phyloP scores from a whole-genome alignment of 768 basidiomycete genomes.

The Coprinopsis strossmayeri region DNA sequence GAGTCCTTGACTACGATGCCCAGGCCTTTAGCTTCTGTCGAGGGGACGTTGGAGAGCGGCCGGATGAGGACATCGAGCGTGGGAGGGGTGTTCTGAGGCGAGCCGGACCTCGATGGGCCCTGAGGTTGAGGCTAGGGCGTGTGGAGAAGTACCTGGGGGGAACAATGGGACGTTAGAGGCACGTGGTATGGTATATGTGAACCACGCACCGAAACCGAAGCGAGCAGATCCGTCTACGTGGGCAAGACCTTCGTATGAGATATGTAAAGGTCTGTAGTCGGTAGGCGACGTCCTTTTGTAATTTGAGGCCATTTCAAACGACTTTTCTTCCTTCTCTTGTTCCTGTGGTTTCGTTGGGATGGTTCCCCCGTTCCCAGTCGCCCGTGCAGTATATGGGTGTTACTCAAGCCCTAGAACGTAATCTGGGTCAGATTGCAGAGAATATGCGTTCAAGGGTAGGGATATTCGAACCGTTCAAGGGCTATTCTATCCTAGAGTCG shows the following conservation, averaged over 20 bases:
- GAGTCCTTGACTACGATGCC: slow-evolving; percentile 47
- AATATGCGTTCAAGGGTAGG: too few species aligned
- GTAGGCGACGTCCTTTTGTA: neutral
- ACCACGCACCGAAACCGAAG: slow-evolving; percentile 52
- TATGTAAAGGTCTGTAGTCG: slow-evolving; percentile 19
- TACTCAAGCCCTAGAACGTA: too few species aligned
- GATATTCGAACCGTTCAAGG: neutral
- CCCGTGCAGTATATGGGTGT: too few species aligned
- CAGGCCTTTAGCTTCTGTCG: slow-evolving; percentile 60
- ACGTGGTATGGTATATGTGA: neutral
- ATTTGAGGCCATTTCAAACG: neutral
- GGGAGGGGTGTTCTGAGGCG: slow-evolving; percentile 61
- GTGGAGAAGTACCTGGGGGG: slow-evolving; percentile 16
- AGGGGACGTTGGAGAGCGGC: slow-evolving; percentile 63
- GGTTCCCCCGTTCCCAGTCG: too few species aligned
- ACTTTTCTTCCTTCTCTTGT: too few species aligned
- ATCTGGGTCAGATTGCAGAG: too few species aligned
- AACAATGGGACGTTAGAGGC: slow-evolving; percentile 1
- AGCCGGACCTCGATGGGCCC: slow-evolving; percentile 77
- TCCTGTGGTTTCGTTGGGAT: too few species aligned
- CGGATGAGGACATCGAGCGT: slow-evolving; percentile 71
- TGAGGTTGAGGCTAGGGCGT: slow-evolving; percentile 61
- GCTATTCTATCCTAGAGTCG: neutral
- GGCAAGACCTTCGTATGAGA: slow-evolving; percentile 56
- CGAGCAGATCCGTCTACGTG: slow-evolving; percentile 73